A percentile compares a stretch with the other conserved stretches of the same genome.
Conservation (phyloP, 2,329 filamentous ascomycete species). For the Colletotrichum somersetense region DNA sequence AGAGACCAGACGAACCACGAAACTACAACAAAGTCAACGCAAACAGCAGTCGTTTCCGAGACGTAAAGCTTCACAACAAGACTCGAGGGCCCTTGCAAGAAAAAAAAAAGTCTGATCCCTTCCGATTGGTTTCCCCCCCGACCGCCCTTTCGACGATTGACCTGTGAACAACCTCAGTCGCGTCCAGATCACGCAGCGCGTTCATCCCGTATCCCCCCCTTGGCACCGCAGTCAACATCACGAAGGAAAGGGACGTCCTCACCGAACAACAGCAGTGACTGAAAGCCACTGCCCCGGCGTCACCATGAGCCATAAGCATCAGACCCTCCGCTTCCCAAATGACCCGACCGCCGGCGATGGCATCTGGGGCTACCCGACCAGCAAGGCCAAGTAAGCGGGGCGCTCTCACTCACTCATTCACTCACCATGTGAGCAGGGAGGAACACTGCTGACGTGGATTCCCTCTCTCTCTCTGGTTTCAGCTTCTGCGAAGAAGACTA, state of each 20-base stretch:
- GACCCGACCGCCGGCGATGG: slow-evolving; percentile 51
- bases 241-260: neutral
- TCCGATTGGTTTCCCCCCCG: neutral
- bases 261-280: neutral
- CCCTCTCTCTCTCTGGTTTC: neutral
- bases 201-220: neutral
- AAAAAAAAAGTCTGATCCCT: too few relatives aligned
- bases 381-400: slow-evolving; percentile 53
- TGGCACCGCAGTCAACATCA: neutral
- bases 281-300: neutral
- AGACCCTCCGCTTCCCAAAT: slow-evolving; percentile 53
- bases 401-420: neutral
- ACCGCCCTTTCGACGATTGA: slow-evolving; percentile 2
- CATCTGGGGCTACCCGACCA: slow-evolving; percentile 56
- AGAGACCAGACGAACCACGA: slow-evolving; percentile 20
- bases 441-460: slow-evolving; percentile 14
- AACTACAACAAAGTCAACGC: neutral
- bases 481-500: slow-evolving; percentile 49
- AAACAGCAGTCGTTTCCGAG: neutral
- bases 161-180: slow-evolving; percentile 16
- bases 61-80: neutral
- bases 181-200: neutral
- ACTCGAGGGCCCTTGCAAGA: neutral
- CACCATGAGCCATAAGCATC: slow-evolving; percentile 47
- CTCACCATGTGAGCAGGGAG: neutral